phyloP scores from a whole-genome alignment of 768 basidiomycete species.

The Lactifluus pinguis region DNA sequence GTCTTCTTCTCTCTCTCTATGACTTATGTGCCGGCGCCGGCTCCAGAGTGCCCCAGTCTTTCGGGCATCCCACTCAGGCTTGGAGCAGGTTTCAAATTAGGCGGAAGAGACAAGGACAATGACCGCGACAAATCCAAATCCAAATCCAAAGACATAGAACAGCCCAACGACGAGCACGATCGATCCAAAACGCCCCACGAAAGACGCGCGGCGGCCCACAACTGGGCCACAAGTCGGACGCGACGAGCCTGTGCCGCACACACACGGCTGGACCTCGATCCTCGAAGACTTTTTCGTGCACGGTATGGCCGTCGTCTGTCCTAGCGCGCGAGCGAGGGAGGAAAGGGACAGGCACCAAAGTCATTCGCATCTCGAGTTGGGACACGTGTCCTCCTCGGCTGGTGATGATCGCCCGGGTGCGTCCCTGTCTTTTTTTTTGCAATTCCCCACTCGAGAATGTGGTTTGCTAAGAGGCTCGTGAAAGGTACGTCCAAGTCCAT shows the following conservation, averaged over 20 bases:
- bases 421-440: no score
- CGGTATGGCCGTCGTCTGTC: slow-evolving; percentile 17
- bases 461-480: slow-evolving; percentile 4
- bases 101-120: slow-evolving; percentile 30
- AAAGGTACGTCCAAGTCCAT: slow-evolving; percentile 68
- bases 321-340: slow-evolving; percentile 23
- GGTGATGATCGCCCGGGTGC: no score
- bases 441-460: no score
- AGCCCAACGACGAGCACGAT: slow-evolving; percentile 1
- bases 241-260: slow-evolving; percentile 19
- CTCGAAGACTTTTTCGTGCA: slow-evolving; percentile 66
- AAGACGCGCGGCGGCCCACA: slow-evolving; percentile 20
- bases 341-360: slow-evolving; percentile 21
- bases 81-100: slow-evolving; percentile 68
- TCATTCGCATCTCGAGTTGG: slow-evolving; percentile 22
- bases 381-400: not conserved
- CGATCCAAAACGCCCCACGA: slow-evolving; percentile 20
- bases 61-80: slow-evolving; percentile 76
- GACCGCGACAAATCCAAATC: slow-evolving; percentile 28
- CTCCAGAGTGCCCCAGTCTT: slow-evolving; percentile 72
- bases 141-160: slow-evolving; percentile 23
- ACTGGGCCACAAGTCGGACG: slow-evolving; percentile 24
- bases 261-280: slow-evolving; percentile 63
- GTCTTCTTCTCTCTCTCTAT: not conserved
- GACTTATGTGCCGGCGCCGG: slow-evolving; percentile 38